Evolutionary conservation across 106 monocot species (phyloP).

Genomic region (Narthecium ossifragum): DNA sequence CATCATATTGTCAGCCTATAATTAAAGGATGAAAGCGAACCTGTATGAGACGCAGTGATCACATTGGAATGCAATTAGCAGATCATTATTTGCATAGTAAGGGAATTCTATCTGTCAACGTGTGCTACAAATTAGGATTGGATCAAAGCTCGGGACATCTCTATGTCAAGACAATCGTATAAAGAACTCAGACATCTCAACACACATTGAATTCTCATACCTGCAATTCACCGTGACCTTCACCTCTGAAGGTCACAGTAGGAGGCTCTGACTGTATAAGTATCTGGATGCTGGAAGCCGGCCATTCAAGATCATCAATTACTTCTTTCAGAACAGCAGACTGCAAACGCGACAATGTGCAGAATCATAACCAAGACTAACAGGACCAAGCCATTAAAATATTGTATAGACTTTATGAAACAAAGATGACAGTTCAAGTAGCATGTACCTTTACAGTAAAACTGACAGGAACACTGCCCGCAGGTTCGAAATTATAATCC

Average conservation of each 20-base stretch:
- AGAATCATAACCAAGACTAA: not conserved
- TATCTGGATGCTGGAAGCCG: slow-evolving; percentile 84
- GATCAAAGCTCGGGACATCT: no score
- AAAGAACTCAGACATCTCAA: no score
- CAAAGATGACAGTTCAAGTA: no score
- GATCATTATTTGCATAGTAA: slow-evolving; percentile 68
- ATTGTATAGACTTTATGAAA: no score
- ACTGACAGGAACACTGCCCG: slow-evolving; percentile 45
- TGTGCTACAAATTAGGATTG: no score
- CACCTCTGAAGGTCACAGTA: slow-evolving; percentile 69
- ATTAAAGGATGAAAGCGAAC: slow-evolving; percentile 16
- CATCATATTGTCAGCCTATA: not conserved
- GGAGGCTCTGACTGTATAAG: slow-evolving; percentile 72
- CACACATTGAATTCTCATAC: slow-evolving; percentile 18
- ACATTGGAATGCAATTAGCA: slow-evolving; percentile 88
- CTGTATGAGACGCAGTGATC: slow-evolving; percentile 57
- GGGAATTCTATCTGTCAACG: slow-evolving; percentile 79
- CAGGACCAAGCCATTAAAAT: no score
- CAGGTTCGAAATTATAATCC: slow-evolving; percentile 82
- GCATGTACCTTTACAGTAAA: slow-evolving; percentile 94
- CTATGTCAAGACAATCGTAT: no score
- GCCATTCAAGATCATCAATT: slow-evolving; percentile 98
- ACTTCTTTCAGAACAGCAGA: slow-evolving; percentile 87
- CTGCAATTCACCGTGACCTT: slow-evolving; percentile 98
- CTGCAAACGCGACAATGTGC: slow-evolving; percentile 16